Percentiles rank a stretch among this genome's conserved stretches.
Evolutionary conservation across 305 asterid genomes (phyloP).

Genomic region (Solanum hybrid): DNA sequence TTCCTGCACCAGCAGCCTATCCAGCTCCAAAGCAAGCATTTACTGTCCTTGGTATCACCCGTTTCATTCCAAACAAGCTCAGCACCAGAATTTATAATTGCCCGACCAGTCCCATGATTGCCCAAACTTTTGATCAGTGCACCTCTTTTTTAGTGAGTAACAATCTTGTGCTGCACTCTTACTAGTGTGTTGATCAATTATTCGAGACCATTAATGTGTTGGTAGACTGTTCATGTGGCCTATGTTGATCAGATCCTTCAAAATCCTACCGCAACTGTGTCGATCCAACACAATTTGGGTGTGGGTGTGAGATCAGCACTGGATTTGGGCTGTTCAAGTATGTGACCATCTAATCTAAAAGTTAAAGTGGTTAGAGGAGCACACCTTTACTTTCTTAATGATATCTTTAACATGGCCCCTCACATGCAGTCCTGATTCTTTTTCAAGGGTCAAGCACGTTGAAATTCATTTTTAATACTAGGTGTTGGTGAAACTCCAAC

Average conservation of each 20-base stretch:
- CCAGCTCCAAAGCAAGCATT: background rate
- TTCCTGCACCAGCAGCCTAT: background rate
- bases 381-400: background rate
- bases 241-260: background rate
- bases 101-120: background rate
- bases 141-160: background rate
- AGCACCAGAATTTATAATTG: background rate
- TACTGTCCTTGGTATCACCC: background rate
- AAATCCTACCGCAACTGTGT: background rate
- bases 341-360: background rate
- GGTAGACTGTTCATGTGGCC: background rate
- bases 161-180: background rate
- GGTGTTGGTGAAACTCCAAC: background rate
- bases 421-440: background rate
- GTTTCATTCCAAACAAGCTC: background rate
- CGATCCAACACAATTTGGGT: background rate
- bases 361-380: background rate
- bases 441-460: background rate
- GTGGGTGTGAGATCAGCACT: background rate
- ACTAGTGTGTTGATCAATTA: background rate
- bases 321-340: background rate
- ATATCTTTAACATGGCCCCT: background rate
- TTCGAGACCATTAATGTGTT: background rate
- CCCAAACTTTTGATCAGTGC: background rate
- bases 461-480: background rate